Base-by-base conservation (phyloP, 192 early-diverging fungal species). In the Podila minutissima region DNA sequence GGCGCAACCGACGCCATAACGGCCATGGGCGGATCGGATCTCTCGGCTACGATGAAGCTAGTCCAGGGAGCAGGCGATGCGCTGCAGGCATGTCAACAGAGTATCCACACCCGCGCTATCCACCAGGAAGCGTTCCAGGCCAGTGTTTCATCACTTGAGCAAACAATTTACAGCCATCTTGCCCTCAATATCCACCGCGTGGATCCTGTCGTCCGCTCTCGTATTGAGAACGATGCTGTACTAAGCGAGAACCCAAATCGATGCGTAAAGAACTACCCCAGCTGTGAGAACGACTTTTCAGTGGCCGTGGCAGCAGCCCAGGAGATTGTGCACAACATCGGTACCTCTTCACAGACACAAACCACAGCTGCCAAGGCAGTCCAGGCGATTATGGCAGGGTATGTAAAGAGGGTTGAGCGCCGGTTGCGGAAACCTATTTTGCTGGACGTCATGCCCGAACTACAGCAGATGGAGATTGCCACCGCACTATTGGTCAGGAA, bases 31-130 rank as follows among this genome's bases (percentile, higher is more conserved):
- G 9, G 29, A 10, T 41, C 38, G 20, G 38, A 59, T 12, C 12
- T 72, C 55, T 33, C 31, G 26, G 28, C 29, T 7, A 24, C 31
- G 4, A 58, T 65, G 53, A 31, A 41, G 3, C 53, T 65, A 48
- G 49, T 57, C 38, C 41, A 50, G 15, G 71, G 63, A 7, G 57
- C 71, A 13, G 71, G 71, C 0, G 71, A 73, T 26, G 64, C 64
- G 11, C 46, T 73, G 10, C 71, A 73, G 41, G 71, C 58, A 2
- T 73, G 71, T 41, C 71, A 73, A 19, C 2, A 19, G 9, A 73
- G 64, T 60, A 22, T 73, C 3, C 71, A 66, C 19, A 59, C 9
- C 19, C 20, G 64, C 4, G 46, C 41, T 10, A 3, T 73, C 3
- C 41, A 46, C 24, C 13, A 50, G 31, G 57, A 58, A 33, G 26